These are phyloP conservation scores for Magnaporthiopsis rhizophila DNA, from an alignment of 2,329 filamentous ascomycete species.

Conservation along the genomic window DNA sequence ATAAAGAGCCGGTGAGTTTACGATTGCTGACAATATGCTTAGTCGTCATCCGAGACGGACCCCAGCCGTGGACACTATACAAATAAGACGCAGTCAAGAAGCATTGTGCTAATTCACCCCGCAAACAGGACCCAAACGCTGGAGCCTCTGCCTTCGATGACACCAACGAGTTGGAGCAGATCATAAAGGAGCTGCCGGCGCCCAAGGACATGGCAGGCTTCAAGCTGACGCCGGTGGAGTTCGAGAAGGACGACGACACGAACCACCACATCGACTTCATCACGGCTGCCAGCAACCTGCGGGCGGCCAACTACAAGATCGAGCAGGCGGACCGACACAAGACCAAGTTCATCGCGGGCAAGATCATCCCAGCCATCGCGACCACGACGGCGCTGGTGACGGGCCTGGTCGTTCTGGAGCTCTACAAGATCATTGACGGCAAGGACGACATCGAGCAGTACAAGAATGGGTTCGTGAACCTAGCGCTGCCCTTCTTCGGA, in stretches of 20 bases:
- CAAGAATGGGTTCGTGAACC: constrained; percentile 98
- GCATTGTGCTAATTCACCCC: constrained; percentile 16
- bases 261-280: constrained; percentile 99
- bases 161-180: constrained; percentile 63
- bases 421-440: constrained; percentile 94
- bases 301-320: constrained; percentile 98
- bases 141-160: constrained; percentile 56
- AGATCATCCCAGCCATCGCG: constrained; percentile 98
- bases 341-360: constrained; percentile 99
- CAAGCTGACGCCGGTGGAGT: constrained; percentile 86
- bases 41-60: too few relatives aligned
- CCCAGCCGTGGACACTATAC: background rate
- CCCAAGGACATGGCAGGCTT: constrained; percentile 78
- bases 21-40: background rate
- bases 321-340: constrained; percentile 86
- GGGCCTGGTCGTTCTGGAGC: constrained; percentile 81
- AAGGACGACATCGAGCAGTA: constrained; percentile 97
- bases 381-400: constrained; percentile 95
- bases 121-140: constrained; percentile 69
- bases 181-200: constrained; percentile 65
- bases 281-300: constrained; percentile 90
- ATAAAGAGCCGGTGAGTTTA: constrained; percentile 70
- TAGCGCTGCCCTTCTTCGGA: constrained; percentile 93
- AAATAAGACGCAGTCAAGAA: background rate
- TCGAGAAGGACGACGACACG: constrained; percentile 94